Base-by-base conservation (phyloP, 1,139 yeast genomes). In the Taiozyma sp. region DNA sequence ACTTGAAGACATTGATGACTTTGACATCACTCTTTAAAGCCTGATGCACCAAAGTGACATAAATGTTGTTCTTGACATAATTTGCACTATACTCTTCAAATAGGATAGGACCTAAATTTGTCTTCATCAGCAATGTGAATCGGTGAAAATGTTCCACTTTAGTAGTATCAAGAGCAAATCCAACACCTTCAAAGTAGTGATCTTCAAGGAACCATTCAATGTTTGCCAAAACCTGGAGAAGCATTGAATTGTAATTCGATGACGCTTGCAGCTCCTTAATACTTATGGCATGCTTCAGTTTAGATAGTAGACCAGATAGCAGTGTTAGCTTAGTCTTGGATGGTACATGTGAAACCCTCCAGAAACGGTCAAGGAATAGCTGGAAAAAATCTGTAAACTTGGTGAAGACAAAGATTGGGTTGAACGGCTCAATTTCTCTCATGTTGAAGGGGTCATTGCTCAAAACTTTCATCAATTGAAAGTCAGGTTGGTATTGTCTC, bases 141-240 rank as follows among this genome's bases (percentile, higher is more conserved):
- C 56, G 54, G 29, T 56, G 57, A 29, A 62, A 40, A 43, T 55
- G 49, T 30, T 55, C 61, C 40, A 57, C 10, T 22, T 48, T 51
- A 8, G 30, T 34, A n/a, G 22, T 30, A 43, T 34, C 24, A 19
- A 23, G 19, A 10, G 24, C 7, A 10, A 7, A 9, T n/a, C 6
- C 13, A 19, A 16, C 14, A 19, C 7, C 19, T 5, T 19, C 41
- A 12, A 38, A 12, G n/a, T 38, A 38, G 10, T 38, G 14, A 19
- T 38, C 14, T 10, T 38, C 41, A 5, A 38, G 19, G 24, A 38
- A 38, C 7, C 14, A 13, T 16, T 38, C 24, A 38, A 38, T 8
- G 14, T 19, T 38, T 8, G 13, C 41, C 24, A 38, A 38, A 9
- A 38, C 14, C 9, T 38, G 24, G 24, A 19, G 19, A 7, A 38